These are phyloP conservation scores for Neonectria ditissima DNA, from an alignment of 2,329 filamentous ascomycete genomes.

Conservation along the genomic window DNA sequence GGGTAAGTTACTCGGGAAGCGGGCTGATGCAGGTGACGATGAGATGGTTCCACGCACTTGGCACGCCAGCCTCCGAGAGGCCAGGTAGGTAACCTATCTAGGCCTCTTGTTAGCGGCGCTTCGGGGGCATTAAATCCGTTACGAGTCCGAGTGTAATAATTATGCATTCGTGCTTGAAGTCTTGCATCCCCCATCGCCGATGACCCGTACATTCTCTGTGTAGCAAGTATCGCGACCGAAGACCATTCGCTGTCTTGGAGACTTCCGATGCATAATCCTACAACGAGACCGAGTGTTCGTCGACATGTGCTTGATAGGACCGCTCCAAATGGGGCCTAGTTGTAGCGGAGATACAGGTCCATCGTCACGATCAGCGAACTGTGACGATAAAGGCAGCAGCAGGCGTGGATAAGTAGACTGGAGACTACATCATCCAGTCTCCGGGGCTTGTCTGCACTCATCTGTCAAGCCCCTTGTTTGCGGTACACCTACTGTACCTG, in stretches of 20 bases:
- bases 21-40: slow-evolving; percentile 29
- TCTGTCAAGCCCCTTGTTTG: not conserved
- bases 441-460: too few species aligned
- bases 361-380: not conserved
- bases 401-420: not conserved
- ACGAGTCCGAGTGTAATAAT: not conserved
- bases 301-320: not conserved
- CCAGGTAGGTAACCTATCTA: not conserved
- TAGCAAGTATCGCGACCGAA: not conserved
- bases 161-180: not conserved
- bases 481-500: not conserved
- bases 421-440: not conserved
- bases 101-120: not conserved
- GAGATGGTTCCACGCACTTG: slow-evolving; percentile 24
- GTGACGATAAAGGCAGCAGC: not conserved
- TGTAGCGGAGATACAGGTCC: not conserved
- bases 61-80: not conserved
- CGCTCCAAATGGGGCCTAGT: not conserved
- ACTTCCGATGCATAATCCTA: not conserved
- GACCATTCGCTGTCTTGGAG: not conserved
- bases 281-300: not conserved
- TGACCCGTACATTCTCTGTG: slow-evolving; percentile 4
- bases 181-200: not conserved
- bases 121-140: not conserved
- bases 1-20: slow-evolving; percentile 6